Evolutionary conservation across 192 early-diverging fungal species (phyloP), one percentile per base, ranked within the genome.

Genomic region (Coemansia sp.): DNA sequence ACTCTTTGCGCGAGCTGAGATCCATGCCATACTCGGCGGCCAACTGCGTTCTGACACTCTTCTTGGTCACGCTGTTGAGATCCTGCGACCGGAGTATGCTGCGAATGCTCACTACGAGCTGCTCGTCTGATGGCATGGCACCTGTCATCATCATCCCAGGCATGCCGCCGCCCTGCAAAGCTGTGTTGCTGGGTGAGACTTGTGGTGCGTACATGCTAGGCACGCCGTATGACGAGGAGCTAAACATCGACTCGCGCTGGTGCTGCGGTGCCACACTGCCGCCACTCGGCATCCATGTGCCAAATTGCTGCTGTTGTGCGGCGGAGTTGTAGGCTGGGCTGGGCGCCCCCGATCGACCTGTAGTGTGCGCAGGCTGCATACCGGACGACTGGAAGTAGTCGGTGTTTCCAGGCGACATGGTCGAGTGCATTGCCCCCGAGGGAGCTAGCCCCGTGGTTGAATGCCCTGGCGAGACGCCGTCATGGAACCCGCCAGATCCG

Each of bases 11-110:
- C 10, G 81, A 59, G 1, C 72, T 81, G 79, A 95, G 78, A 67
- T 96, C 92, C 13, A 88, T 60, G n/a, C 89, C 88, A 74, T 92
- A 95, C 33, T 87, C 74, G 2, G 67, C 71, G 2, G 86, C 79
- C 51, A 94, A 67, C 59, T 89, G 87, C 51, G 92, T 88, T 9
- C 92, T 84, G 63, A 97, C 91, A 73, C 91, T 89, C 72, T 91
- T 91, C 83, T 94, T 94, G 41, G 93, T 94, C 41, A 95, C 78
- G 2, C 80, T 77, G 74, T 88, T 87, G 62, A 95, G 79, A 68
- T 94, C 90, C 19, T 89, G 81, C 4, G 84, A 88, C 44, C 78
- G 69, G 27, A 97, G 76, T 24, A 97, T 87, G 33, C 83, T 77
- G 31, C 85, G 83, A 53, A 96, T 90, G 78, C 89, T 86, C 35